A percentile compares a stretch with the other conserved stretches of the same genome.
phyloP scores from a whole-genome alignment of 352 stramenopile genomes.

The Elongisporangium undulatum region DNA sequence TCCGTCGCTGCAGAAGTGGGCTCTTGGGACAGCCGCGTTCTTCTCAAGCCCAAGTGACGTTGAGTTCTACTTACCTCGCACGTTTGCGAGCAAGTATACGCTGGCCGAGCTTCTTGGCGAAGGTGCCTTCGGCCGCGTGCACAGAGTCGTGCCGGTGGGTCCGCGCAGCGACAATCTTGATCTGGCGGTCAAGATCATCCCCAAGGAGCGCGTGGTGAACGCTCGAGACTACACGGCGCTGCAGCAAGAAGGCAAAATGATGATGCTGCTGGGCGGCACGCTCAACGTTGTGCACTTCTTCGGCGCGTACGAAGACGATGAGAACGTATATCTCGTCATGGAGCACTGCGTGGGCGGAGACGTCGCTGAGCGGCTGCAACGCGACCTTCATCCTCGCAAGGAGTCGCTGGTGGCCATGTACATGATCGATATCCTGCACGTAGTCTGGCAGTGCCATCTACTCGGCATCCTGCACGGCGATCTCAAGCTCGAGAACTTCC shows the following conservation, averaged over 20 bases:
- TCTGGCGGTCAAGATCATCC: constrained; percentile 73
- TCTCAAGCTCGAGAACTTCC: constrained; percentile 80
- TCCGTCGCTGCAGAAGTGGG: constrained; percentile 42
- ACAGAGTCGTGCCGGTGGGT: constrained; percentile 33
- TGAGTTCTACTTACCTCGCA: constrained; percentile 56
- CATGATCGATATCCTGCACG: constrained; percentile 76
- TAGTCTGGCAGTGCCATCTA: constrained; percentile 78
- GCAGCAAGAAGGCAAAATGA: constrained; percentile 70
- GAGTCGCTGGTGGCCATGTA: constrained; percentile 52
- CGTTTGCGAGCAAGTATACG: constrained; percentile 49
- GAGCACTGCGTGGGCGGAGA: constrained; percentile 75
- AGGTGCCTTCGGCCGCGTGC: constrained; percentile 65
- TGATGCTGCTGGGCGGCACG: constrained; percentile 69
- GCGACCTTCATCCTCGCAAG: constrained; percentile 9
- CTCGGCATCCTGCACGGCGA: constrained; percentile 69
- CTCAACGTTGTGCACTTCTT: constrained; percentile 85
- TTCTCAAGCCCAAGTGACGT: constrained; percentile 58
- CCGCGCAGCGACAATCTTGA: constrained; percentile 27
- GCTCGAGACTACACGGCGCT: constrained; percentile 56
- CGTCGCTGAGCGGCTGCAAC: constrained; percentile 27
- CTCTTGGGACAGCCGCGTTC: constrained; percentile 50
- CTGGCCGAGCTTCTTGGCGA: constrained; percentile 56
- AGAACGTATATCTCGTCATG: constrained; percentile 74
- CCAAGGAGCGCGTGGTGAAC: constrained; percentile 59
- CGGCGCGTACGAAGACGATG: constrained; percentile 71